Evolutionary conservation across 73 alveolate genomes (phyloP), one percentile per base, ranked within the genome.

Genomic region (Stentor roeselii): DNA sequence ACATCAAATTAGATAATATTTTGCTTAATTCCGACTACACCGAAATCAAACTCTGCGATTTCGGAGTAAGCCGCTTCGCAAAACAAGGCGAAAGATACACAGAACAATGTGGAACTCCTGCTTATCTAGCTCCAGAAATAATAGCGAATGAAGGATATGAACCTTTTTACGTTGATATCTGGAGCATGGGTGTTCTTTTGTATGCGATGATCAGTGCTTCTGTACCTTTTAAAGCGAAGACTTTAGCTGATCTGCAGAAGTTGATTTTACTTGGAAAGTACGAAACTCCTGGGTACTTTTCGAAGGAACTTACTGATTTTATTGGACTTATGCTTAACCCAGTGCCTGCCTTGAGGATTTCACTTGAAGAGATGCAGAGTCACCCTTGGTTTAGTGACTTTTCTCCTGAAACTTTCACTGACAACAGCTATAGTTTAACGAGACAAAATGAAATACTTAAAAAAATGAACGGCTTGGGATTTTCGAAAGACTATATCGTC

Each of bases 361-460:
- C 96, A 27, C 86, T 91, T 39, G 96, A 94, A 27, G 96, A 94
- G 86, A 88, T 94, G 3, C 87, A 92, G 50, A 89, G 85, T 61
- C 98, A 94, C 83, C 95, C 97, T 39, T 94, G 98, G 98, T 50
- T 94, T n/a, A n/a, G n/a, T n/a, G n/a, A n/a, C n/a, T n/a, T n/a
- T n/a, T n/a, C n/a, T n/a, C n/a, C n/a, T n/a, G n/a, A n/a, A n/a
- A n/a, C n/a, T n/a, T n/a, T n/a, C n/a, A n/a, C n/a, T n/a, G n/a
- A n/a, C n/a, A n/a, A n/a, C n/a, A n/a, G n/a, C n/a, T n/a, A n/a
- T n/a, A n/a, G n/a, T n/a, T n/a, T n/a, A n/a, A n/a, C n/a, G n/a
- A n/a, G n/a, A n/a, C n/a, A n/a, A n/a, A n/a, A n/a, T n/a, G n/a
- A n/a, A n/a, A n/a, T n/a, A n/a, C n/a, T n/a, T n/a, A n/a, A n/a